These are phyloP conservation scores for Solanum appendiculatum DNA, from an alignment of 257 asterid genomes.

Conservation along the genomic window DNA sequence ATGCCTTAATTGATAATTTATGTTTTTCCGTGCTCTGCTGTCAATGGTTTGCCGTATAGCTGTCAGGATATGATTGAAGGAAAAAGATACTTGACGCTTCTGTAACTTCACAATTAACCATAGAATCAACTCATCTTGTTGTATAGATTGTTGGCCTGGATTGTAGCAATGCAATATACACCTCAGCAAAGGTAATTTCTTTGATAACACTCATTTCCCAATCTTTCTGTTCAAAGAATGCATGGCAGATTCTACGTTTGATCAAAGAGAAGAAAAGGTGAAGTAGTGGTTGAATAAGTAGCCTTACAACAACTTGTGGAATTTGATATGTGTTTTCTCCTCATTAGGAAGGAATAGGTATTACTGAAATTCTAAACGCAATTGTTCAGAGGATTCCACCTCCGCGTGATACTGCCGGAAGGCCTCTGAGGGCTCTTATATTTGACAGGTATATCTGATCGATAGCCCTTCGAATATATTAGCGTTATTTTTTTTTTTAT, in stretches of 20 bases:
- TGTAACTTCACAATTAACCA: not conserved
- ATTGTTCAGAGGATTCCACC: constrained; percentile 89
- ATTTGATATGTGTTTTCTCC: not conserved
- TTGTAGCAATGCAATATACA: constrained; percentile 77
- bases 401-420: constrained; percentile 61
- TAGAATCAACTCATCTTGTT: constrained; percentile 15
- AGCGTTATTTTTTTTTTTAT: not conserved
- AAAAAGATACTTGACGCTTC: constrained; percentile 2
- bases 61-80: constrained; percentile 6
- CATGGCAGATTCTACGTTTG: not conserved
- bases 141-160: constrained; percentile 84
- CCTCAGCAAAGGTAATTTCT: constrained; percentile 88
- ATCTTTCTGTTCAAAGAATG: not conserved
- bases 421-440: constrained; percentile 93
- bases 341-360: constrained; percentile 87
- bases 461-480: not conserved
- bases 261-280: not conserved
- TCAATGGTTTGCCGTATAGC: constrained; percentile 4
- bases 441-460: constrained; percentile 78
- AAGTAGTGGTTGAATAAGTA: not conserved
- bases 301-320: not conserved
- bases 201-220: not conserved
- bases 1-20: not conserved
- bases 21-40: not conserved
- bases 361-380: constrained; percentile 61